Evolutionary conservation across 108 stramenopile genomes (phyloP).

Genomic region (Heterococcus sp.): DNA sequence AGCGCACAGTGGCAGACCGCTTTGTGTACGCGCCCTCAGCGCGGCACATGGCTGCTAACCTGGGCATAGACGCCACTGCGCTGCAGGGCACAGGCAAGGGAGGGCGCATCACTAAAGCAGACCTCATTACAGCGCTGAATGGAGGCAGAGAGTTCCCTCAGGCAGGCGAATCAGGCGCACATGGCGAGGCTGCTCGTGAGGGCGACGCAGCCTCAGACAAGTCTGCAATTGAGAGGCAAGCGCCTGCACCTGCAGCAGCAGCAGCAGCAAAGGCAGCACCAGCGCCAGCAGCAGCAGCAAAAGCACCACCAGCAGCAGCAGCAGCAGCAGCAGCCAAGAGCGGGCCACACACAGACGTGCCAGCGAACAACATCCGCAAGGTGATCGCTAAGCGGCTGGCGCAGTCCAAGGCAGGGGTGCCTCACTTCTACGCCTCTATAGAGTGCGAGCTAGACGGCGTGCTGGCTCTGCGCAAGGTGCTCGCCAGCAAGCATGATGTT

Average conservation of each 20-base stretch:
- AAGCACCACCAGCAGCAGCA: constrained; percentile 48
- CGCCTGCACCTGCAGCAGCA: constrained; percentile 48
- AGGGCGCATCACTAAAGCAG: constrained; percentile 85
- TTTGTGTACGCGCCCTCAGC: constrained; percentile 73
- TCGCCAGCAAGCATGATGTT: constrained; percentile 70
- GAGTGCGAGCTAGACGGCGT: constrained; percentile 82
- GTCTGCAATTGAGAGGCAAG: no score
- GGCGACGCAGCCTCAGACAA: constrained; percentile 2
- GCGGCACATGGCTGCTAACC: constrained; percentile 68
- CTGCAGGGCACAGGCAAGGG: constrained; percentile 83
- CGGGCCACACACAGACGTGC: constrained; percentile 34
- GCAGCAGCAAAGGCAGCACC: constrained; percentile 40
- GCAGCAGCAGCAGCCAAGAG: constrained; percentile 43
- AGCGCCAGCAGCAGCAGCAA: constrained; percentile 41
- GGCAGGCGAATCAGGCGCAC: not conserved
- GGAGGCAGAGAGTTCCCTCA: constrained; percentile 27
- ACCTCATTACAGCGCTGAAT: constrained; percentile 74
- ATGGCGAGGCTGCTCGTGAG: not conserved
- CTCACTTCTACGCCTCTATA: constrained; percentile 90
- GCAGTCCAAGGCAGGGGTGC: constrained; percentile 88
- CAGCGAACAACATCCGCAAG: constrained; percentile 74
- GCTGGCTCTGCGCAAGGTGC: constrained; percentile 71
- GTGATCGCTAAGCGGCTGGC: constrained; percentile 90
- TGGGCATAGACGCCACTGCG: constrained; percentile 73
- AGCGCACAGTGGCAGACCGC: constrained; percentile 37